Conservation (phyloP, 176 grass and related monocot genomes). For the Carex littledalei region DNA sequence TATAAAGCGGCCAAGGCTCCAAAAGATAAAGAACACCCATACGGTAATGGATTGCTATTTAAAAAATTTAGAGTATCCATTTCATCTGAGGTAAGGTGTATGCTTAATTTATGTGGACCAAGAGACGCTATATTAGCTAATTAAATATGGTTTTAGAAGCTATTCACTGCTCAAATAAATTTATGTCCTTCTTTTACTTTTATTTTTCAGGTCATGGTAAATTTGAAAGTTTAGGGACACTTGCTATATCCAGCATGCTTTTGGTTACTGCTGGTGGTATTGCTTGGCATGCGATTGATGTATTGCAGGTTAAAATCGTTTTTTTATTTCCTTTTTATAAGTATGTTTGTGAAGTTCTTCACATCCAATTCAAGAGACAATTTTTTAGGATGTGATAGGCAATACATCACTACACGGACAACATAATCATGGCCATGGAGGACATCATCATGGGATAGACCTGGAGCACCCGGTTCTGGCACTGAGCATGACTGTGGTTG, state of each 20-base stretch:
- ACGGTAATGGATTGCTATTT: constrained; percentile 42
- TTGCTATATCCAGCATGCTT: constrained; percentile 95
- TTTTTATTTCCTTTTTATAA: constrained; percentile 13
- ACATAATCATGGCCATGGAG: constrained; percentile 38
- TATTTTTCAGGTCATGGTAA: constrained; percentile 75
- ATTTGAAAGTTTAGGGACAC: constrained; percentile 78
- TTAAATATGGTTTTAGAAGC: not conserved
- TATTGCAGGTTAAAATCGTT: constrained; percentile 73
- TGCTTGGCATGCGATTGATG: constrained; percentile 97
- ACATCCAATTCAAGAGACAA: not conserved
- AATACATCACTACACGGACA: constrained; percentile 23
- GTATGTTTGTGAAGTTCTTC: not conserved
- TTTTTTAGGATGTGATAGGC: constrained; percentile 62
- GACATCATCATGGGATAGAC: constrained; percentile 85
- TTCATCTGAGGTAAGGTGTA: not conserved
- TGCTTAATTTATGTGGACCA: not conserved
- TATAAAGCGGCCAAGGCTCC: constrained; percentile 78
- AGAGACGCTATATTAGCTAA: not conserved
- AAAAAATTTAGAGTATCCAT: not conserved
- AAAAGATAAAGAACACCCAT: constrained; percentile 82
- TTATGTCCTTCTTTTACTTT: constrained; percentile 1
- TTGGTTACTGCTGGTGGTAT: constrained; percentile 87
- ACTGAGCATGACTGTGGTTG: constrained; percentile 67
- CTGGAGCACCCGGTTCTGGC: constrained; percentile 88
- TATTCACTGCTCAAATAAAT: not conserved